Percentiles rank a stretch among this genome's conserved stretches.
These are phyloP conservation scores for Rhizoctonia solani DNA, from an alignment of 1,284 basidiomycete genomes.

Conservation along the genomic window DNA sequence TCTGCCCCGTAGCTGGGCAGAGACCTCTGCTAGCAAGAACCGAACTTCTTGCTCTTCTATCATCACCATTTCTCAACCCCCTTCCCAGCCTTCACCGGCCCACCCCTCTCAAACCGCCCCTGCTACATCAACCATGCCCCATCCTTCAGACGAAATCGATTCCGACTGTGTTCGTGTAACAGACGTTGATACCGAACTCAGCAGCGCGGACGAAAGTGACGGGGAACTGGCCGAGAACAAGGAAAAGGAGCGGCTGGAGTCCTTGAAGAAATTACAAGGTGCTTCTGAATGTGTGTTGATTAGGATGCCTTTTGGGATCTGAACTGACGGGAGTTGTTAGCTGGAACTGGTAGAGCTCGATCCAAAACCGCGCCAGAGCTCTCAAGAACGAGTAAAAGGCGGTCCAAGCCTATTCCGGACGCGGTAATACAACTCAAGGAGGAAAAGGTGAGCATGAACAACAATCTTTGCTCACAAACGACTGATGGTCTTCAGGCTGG, in stretches of 20 bases:
- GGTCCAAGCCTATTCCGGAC: conserved; percentile 51
- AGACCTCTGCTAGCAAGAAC: conserved; percentile 49
- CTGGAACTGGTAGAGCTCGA: neutral
- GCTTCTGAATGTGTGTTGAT: neutral
- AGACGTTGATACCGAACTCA: conserved; percentile 22
- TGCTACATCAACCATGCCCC: conserved; percentile 37
- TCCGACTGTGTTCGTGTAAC: conserved; percentile 58
- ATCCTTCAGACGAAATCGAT: conserved; percentile 50
- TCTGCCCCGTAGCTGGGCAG: conserved; percentile 40
- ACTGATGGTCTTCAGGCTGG: conserved; percentile 54
- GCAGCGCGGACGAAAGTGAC: conserved; percentile 33
- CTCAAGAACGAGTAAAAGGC: conserved; percentile 28
- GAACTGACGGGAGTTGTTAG: neutral
- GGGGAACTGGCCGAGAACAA: conserved; percentile 25
- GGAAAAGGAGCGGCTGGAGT: conserved; percentile 37
- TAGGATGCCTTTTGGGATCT: neutral
- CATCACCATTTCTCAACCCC: conserved; percentile 77
- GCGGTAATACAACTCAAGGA: conserved; percentile 82
- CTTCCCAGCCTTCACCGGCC: conserved; percentile 51
- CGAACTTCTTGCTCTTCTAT: conserved; percentile 76
- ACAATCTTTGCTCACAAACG: neutral
- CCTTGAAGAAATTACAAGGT: conserved; percentile 39
- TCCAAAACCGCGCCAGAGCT: conserved; percentile 27
- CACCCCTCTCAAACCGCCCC: conserved; percentile 10
- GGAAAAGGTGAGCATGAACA: conserved; percentile 60